These are phyloP conservation scores for Pseudogymnoascus sp. DNA, from an alignment of 2,329 filamentous ascomycete species.

Conservation along the genomic window DNA sequence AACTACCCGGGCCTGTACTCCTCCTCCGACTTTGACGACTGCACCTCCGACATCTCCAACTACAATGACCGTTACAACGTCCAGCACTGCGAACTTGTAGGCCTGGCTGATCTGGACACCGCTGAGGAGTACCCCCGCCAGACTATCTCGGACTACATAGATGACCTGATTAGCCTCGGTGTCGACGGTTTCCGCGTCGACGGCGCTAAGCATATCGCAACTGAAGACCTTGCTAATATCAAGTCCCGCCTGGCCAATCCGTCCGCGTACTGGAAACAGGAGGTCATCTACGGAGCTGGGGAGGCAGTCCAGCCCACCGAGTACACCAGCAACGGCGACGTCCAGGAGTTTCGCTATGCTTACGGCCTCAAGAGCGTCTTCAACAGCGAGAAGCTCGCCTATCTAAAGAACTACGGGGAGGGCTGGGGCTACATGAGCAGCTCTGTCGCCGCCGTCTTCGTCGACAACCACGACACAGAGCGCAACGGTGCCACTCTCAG, in stretches of 20 bases:
- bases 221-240: conserved; percentile 1
- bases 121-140: not conserved
- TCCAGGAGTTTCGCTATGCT: not conserved
- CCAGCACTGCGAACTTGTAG: not conserved
- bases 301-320: not conserved
- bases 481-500: not conserved
- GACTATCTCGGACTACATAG: not conserved
- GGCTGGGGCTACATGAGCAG: not conserved
- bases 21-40: not conserved
- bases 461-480: conserved; percentile 2
- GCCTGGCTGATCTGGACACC: not conserved
- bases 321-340: not conserved
- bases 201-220: not conserved
- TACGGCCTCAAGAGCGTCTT: not conserved
- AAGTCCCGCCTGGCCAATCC: not conserved
- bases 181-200: not conserved
- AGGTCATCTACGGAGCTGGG: not conserved
- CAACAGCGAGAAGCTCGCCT: not conserved
- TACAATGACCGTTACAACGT: not conserved
- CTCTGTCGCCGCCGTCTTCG: not conserved
- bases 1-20: conserved; percentile 3
- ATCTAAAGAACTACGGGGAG: not conserved
- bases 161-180: not conserved
- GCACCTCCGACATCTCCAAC: not conserved
- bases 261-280: conserved; percentile 2